phyloP scores from a whole-genome alignment of 2,329 filamentous ascomycete genomes.

The Helotiales sp. region DNA sequence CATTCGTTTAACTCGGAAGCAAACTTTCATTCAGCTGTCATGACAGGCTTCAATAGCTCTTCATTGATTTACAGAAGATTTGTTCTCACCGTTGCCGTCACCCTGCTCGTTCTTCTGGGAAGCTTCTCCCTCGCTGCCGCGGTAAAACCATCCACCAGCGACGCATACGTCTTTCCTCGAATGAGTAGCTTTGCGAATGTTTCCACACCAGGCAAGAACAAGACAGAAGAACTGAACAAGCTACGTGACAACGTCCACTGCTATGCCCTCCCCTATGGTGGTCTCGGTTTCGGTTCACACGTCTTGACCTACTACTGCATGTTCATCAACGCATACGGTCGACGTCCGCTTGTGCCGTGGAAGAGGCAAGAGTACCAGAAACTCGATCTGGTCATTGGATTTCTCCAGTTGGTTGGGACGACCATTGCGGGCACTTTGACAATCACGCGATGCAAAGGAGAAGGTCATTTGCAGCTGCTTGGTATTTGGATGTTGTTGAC shows the following conservation, averaged over 20 bases:
- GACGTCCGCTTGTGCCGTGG: not conserved
- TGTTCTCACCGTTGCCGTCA: too few species aligned
- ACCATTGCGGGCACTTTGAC: constrained; percentile 3
- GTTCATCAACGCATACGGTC: not conserved
- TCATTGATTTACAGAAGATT: too few species aligned
- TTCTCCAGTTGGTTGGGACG: not conserved
- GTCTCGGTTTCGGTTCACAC: not conserved
- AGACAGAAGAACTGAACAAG: not conserved
- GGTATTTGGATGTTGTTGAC: constrained; percentile 5
- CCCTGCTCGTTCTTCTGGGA: not conserved
- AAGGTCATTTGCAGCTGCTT: constrained; percentile 5
- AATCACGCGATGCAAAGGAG: constrained; percentile 9
- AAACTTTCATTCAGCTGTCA: too few species aligned
- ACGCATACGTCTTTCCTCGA: not conserved
- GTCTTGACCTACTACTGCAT: constrained; percentile 8
- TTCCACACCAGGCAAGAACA: not conserved
- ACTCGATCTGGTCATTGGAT: not conserved
- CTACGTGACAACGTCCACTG: not conserved
- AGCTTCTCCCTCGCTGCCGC: not conserved
- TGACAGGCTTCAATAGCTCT: too few species aligned
- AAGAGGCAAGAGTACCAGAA: constrained; percentile 4
- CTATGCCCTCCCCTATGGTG: not conserved
- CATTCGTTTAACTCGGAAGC: too few species aligned
- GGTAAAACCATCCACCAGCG: not conserved
- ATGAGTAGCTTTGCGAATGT: not conserved